Evolutionary conservation across 257 asterid genomes (phyloP).

Genomic region (Solanum paucissectum): DNA sequence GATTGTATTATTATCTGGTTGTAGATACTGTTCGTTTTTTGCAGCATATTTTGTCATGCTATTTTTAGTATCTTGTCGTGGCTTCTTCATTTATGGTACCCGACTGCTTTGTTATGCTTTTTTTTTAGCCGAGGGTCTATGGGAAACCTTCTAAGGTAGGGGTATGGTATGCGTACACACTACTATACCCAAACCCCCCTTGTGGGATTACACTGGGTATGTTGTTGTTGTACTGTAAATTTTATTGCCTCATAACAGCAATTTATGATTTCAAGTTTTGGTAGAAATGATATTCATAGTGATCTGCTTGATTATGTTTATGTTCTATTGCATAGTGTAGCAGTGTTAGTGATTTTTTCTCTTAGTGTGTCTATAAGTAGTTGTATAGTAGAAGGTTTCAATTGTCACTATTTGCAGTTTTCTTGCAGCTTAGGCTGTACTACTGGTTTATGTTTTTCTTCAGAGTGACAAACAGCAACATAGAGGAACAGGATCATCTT

Average conservation of each 20-base stretch:
- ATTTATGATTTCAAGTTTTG: background rate
- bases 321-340: background rate
- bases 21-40: background rate
- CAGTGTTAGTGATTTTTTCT: background rate
- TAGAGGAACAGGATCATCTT: background rate
- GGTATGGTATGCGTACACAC: too few relatives aligned
- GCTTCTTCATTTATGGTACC: background rate
- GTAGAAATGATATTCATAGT: background rate
- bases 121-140: background rate
- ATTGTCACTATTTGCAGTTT: background rate
- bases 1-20: background rate
- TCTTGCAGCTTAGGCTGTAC: background rate
- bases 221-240: too few relatives aligned
- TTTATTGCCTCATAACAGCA: too few relatives aligned
- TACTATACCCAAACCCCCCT: background rate
- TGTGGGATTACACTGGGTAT: background rate
- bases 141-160: too few relatives aligned
- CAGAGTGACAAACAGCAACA: background rate
- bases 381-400: background rate
- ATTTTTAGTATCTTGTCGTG: background rate
- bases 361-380: background rate
- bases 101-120: background rate
- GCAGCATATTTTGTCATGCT: background rate
- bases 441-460: background rate
- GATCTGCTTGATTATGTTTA: background rate